A percentile compares a stretch with the other conserved stretches of the same genome.
These are phyloP conservation scores for Auricularia auricula-judae DNA, from an alignment of 768 basidiomycete species.

Conservation along the genomic window DNA sequence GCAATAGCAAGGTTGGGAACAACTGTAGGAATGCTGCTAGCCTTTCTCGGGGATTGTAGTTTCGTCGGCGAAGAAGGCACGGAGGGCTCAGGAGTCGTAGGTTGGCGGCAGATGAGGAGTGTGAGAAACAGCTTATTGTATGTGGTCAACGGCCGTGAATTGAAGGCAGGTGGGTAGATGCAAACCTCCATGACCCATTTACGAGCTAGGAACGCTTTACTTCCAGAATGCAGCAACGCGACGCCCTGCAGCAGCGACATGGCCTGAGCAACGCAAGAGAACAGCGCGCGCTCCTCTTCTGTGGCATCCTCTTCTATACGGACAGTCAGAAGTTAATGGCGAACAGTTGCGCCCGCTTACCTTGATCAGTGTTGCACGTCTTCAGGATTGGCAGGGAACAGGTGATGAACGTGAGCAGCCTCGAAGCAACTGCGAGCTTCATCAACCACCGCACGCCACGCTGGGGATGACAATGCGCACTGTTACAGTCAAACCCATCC, in stretches of 20 bases:
- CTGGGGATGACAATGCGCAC: conserved; percentile 31
- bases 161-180: conserved; percentile 1
- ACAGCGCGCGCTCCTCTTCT: conserved; percentile 36
- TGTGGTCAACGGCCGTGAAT: background rate
- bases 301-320: conserved; percentile 27
- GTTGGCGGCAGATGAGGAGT: conserved; percentile 59
- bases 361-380: conserved; percentile 12
- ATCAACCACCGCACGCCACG: background rate
- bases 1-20: conserved; percentile 50
- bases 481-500: conserved; percentile 73
- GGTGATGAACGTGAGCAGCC: conserved; percentile 54
- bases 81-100: conserved; percentile 31
- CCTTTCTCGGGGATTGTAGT: background rate
- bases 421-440: conserved; percentile 44
- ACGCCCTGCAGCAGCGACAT: conserved; percentile 72
- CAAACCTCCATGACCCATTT: conserved; percentile 57
- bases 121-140: conserved; percentile 55
- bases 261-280: conserved; percentile 43
- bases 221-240: conserved; percentile 52
- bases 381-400: conserved; percentile 13
- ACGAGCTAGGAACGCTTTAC: conserved; percentile 61
- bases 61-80: conserved; percentile 12
- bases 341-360: background rate
- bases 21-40: conserved; percentile 11
- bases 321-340: background rate